phyloP scores from a whole-genome alignment of 2,329 filamentous ascomycete genomes.

The Trichophyton schoenleinii region DNA sequence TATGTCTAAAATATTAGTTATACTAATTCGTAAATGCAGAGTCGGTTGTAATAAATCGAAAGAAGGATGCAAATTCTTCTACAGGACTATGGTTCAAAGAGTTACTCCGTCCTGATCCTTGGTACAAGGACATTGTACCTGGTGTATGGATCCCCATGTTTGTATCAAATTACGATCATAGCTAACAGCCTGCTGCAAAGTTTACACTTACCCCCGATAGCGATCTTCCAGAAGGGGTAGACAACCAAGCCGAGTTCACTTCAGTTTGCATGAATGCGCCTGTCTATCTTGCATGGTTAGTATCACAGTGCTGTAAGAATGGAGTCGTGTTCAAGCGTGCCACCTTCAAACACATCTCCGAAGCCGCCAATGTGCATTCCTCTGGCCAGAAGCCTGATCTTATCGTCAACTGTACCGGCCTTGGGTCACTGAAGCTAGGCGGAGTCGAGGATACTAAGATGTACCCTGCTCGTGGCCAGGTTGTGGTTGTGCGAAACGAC shows the following conservation, averaged over 20 bases:
- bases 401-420: constrained; percentile 73
- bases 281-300: constrained; percentile 75
- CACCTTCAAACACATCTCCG: constrained; percentile 55
- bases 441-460: constrained; percentile 67
- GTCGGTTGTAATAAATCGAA: constrained; percentile 45
- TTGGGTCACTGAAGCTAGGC: constrained; percentile 61
- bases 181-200: constrained; percentile 20
- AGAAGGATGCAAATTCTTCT: constrained; percentile 47
- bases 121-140: constrained; percentile 60
- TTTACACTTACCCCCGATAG: constrained; percentile 48
- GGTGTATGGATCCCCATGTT: constrained; percentile 38
- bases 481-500: constrained; percentile 71
- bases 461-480: constrained; percentile 67
- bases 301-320: constrained; percentile 62
- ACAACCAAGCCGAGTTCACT: constrained; percentile 63
- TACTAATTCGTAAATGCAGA: constrained; percentile 23
- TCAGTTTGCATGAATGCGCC: constrained; percentile 87
- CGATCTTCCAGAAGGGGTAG: constrained; percentile 51
- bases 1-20: not conserved
- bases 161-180: no score
- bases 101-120: constrained; percentile 54
- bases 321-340: constrained; percentile 57
- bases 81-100: constrained; percentile 52
- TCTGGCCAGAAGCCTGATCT: constrained; percentile 48
- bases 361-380: constrained; percentile 52